Percentiles rank a stretch among this genome's conserved stretches.
Conservation (phyloP, 345 rosid species). For the Camelina hispida region DNA sequence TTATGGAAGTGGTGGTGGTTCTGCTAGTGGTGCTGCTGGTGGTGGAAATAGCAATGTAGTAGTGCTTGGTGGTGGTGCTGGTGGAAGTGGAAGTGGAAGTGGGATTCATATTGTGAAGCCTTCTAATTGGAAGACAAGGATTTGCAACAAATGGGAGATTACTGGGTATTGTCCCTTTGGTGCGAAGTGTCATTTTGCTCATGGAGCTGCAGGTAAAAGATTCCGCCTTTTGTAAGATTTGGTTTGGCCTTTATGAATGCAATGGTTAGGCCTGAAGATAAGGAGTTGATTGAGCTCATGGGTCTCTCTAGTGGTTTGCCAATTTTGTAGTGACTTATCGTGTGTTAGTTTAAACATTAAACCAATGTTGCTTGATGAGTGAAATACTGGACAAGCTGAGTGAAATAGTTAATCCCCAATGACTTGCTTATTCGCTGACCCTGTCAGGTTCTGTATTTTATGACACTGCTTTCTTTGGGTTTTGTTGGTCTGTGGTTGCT, state of each 20-base stretch:
- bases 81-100: slow-evolving; percentile 34
- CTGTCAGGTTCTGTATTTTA: not conserved
- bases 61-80: slow-evolving; percentile 40
- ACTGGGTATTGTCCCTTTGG: slow-evolving; percentile 98
- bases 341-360: not conserved
- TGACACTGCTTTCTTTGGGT: not conserved
- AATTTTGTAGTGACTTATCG: not conserved
- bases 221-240: not conserved
- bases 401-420: not conserved
- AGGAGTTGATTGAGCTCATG: not conserved
- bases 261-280: slow-evolving; percentile 2
- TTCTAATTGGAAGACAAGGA: slow-evolving; percentile 96
- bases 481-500: slow-evolving; percentile 12
- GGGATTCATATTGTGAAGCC: slow-evolving; percentile 66
- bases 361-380: not conserved
- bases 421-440: not conserved
- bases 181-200: slow-evolving; percentile 95
- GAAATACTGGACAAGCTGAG: not conserved
- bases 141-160: slow-evolving; percentile 96
- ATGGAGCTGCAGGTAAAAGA: slow-evolving; percentile 77
- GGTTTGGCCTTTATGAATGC: not conserved
- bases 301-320: slow-evolving; percentile 17
- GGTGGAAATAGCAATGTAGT: slow-evolving; percentile 44
- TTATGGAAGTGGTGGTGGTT: slow-evolving; percentile 54
- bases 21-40: slow-evolving; percentile 19